Evolutionary conservation across 306 rosid species (phyloP).

Genomic region (Fagus crenata): DNA sequence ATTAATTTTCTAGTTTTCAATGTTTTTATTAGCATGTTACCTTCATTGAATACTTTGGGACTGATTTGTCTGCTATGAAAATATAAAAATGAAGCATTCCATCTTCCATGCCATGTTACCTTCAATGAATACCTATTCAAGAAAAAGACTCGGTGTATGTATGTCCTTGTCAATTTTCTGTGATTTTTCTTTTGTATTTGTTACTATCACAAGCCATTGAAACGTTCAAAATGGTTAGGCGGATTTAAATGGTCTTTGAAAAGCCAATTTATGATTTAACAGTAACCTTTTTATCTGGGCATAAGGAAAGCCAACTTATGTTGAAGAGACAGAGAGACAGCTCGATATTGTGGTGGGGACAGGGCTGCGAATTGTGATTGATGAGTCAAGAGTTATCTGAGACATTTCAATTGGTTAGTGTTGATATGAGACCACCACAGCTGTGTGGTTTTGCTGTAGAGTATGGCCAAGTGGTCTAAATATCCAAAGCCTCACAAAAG

Average conservation of each 20-base stretch:
- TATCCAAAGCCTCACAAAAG: neutral
- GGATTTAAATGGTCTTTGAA: slow-evolving; percentile 3
- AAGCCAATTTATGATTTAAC: slow-evolving; percentile 14
- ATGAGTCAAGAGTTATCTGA: neutral
- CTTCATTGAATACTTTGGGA: too few relatives aligned
- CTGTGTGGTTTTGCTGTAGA: slow-evolving; percentile 25
- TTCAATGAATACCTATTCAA: too few relatives aligned
- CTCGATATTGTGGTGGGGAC: slow-evolving; percentile 10
- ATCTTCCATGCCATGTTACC: too few relatives aligned
- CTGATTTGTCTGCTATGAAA: too few relatives aligned
- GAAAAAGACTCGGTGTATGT: too few relatives aligned
- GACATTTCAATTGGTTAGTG: slow-evolving; percentile 27
- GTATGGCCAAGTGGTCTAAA: slow-evolving; percentile 27
- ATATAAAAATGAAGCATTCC: too few relatives aligned
- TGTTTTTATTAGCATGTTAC: too few relatives aligned
- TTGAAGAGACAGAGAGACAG: neutral
- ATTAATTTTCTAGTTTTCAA: neutral
- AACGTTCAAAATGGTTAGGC: slow-evolving; percentile 28
- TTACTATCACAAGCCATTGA: slow-evolving; percentile 25
- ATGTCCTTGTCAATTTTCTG: neutral
- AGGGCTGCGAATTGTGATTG: neutral
- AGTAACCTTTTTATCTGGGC: too few relatives aligned
- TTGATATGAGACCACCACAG: slow-evolving; percentile 43
- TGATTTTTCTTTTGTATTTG: slow-evolving; percentile 12
- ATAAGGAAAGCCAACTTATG: slow-evolving; percentile 15